Evolutionary conservation across 305 asterid species (phyloP).

Genomic region (Fraxinus floribunda): DNA sequence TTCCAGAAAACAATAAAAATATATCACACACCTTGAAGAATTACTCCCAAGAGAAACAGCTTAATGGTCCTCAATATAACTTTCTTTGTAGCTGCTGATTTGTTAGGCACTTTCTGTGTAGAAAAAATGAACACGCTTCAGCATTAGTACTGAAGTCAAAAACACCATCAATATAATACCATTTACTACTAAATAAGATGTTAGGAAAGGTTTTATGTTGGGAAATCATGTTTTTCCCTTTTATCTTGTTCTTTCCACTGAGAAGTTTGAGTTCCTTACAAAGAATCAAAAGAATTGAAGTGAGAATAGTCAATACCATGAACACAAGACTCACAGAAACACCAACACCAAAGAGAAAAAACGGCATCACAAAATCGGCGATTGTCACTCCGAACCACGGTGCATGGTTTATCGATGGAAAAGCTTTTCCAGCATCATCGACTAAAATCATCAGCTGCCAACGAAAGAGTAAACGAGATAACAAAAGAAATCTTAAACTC

Average conservation of each 20-base stretch:
- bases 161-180: constrained; percentile 8
- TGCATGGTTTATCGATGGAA: constrained; percentile 78
- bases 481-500: background rate
- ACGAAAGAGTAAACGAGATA: background rate
- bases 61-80: constrained; percentile 55
- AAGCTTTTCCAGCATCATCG: constrained; percentile 89
- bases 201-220: background rate
- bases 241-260: background rate
- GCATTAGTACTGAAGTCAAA: background rate
- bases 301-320: constrained; percentile 47
- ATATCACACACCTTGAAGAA: constrained; percentile 75
- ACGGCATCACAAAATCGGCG: constrained; percentile 95
- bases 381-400: constrained; percentile 93
- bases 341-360: constrained; percentile 83
- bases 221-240: constrained; percentile 4
- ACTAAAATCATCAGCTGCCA: constrained; percentile 83
- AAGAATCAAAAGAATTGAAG: background rate
- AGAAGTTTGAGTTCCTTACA: constrained; percentile 9
- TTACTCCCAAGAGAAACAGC: constrained; percentile 67
- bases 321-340: constrained; percentile 69
- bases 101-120: constrained; percentile 61
- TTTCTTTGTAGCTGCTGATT: constrained; percentile 62
- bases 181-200: background rate
- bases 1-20: background rate
- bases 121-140: constrained; percentile 1